Percentiles rank a stretch among this genome's conserved stretches.
Conservation (phyloP, 805 yeast species). For the Myxozyma sirexii region DNA sequence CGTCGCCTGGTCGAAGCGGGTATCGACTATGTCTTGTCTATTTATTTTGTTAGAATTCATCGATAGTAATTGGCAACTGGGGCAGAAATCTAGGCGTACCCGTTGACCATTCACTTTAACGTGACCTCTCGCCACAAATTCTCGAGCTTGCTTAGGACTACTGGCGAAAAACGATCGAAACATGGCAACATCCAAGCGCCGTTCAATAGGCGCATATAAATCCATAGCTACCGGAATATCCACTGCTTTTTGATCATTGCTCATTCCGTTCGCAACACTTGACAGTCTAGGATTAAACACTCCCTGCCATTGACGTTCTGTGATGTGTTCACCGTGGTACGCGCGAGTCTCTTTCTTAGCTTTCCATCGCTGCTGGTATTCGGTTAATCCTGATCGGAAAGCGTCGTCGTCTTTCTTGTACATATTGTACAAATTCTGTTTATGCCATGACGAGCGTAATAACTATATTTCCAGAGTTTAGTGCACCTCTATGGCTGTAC, state of each 20-base stretch:
- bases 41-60: constrained; percentile 27
- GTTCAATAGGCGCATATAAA: constrained; percentile 85
- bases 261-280: constrained; percentile 38
- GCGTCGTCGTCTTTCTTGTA: constrained; percentile 61
- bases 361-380: constrained; percentile 88
- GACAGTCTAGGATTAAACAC: constrained; percentile 68
- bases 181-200: constrained; percentile 83
- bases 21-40: constrained; percentile 22
- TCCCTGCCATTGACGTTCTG: constrained; percentile 79
- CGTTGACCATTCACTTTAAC: constrained; percentile 77
- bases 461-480: too few species aligned
- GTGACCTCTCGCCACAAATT: constrained; percentile 75
- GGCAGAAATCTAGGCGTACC: not conserved
- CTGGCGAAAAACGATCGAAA: constrained; percentile 93
- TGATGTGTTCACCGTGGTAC: constrained; percentile 92
- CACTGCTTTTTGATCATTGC: constrained; percentile 22
- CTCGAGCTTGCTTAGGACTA: constrained; percentile 90
- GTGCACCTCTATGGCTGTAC: too few species aligned
- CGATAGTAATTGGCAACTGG: not conserved
- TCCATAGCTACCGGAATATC: constrained; percentile 82
- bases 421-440: constrained; percentile 84
- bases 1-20: constrained; percentile 74
- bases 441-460: constrained; percentile 87
- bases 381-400: constrained; percentile 59
- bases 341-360: constrained; percentile 91